Evolutionary conservation across 2,329 filamentous ascomycete species (phyloP).

Genomic region (Niveomyces coronatus): DNA sequence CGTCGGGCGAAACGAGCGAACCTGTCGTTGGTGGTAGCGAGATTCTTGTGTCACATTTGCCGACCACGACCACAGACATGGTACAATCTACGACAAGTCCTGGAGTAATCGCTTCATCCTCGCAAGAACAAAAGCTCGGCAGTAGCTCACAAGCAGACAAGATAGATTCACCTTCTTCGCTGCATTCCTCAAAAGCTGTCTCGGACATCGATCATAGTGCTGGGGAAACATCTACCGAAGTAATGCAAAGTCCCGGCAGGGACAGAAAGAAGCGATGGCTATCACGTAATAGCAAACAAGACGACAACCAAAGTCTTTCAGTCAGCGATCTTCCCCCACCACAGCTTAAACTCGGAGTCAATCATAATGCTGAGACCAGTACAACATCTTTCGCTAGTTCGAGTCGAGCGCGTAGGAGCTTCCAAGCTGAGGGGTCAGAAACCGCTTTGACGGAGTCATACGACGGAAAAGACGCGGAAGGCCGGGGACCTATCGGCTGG

Average conservation of each 20-base stretch:
- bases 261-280: conserved; percentile 64
- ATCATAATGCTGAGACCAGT: conserved; percentile 54
- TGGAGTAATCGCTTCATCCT: conserved; percentile 9
- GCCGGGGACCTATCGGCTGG: conserved; percentile 46
- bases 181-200: conserved; percentile 68
- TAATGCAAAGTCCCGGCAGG: conserved; percentile 43
- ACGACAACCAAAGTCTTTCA: conserved; percentile 38
- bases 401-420: conserved; percentile 36
- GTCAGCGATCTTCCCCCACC: conserved; percentile 33
- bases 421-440: conserved; percentile 42
- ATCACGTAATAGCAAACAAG: conserved; percentile 53
- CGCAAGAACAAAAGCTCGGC: conserved; percentile 12
- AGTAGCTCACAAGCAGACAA: conserved; percentile 48
- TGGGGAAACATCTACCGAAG: conserved; percentile 41
- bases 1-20: conserved; percentile 14
- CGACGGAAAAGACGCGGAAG: conserved; percentile 36
- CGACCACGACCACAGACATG: no score
- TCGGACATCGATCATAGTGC: conserved; percentile 63
- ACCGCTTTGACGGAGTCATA: conserved; percentile 29
- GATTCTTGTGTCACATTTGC: no score
- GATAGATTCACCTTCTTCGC: conserved; percentile 68
- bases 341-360: conserved; percentile 44
- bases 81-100: conserved; percentile 10
- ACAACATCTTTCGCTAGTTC: conserved; percentile 59
- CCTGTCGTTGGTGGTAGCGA: conserved; percentile 11